Conservation (phyloP, 2,329 filamentous ascomycete genomes). For the Exophiala calicioides region DNA sequence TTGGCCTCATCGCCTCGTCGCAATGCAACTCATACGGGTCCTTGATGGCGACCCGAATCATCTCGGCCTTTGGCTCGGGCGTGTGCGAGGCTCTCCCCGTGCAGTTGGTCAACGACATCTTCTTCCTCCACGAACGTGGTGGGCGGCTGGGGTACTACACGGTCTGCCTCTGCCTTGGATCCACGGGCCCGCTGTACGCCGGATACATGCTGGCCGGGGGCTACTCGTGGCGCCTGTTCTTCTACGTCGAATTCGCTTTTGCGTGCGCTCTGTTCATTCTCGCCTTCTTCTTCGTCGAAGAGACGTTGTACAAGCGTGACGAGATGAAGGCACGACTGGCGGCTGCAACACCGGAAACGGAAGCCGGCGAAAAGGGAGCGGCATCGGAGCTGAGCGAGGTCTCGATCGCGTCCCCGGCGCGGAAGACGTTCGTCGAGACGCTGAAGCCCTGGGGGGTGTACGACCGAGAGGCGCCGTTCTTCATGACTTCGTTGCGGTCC, state of each 20-base stretch:
- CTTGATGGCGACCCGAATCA: conserved; percentile 46
- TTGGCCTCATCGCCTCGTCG: conserved; percentile 46
- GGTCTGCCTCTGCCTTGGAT: conserved; percentile 36
- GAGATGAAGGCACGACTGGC: conserved; percentile 19
- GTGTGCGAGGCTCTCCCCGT: conserved; percentile 51
- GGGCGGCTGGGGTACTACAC: conserved; percentile 62
- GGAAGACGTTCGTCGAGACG: conserved; percentile 46
- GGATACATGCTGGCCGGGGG: conserved; percentile 62
- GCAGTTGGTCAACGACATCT: conserved; percentile 52
- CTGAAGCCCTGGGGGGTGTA: conserved; percentile 48
- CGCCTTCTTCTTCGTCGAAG: conserved; percentile 61
- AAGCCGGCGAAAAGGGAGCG: conserved; percentile 18
- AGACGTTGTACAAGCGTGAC: conserved; percentile 53
- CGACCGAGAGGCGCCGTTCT: conserved; percentile 47
- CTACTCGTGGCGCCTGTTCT: conserved; percentile 62
- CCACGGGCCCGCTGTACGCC: conserved; percentile 55
- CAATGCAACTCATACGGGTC: conserved; percentile 42
- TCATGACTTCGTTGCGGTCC: conserved; percentile 48
- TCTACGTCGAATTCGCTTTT: conserved; percentile 62
- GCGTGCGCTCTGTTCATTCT: conserved; percentile 46
- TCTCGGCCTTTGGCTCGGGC: conserved; percentile 47
- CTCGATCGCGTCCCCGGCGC: conserved; percentile 35
- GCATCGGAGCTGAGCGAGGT: conserved; percentile 37
- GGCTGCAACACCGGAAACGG: neutral
- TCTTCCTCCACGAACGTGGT: conserved; percentile 50